A percentile compares a stretch with the other conserved stretches of the same genome.
Conservation (phyloP, 2,329 filamentous ascomycete species). For the Microsporum ferrugineum region DNA sequence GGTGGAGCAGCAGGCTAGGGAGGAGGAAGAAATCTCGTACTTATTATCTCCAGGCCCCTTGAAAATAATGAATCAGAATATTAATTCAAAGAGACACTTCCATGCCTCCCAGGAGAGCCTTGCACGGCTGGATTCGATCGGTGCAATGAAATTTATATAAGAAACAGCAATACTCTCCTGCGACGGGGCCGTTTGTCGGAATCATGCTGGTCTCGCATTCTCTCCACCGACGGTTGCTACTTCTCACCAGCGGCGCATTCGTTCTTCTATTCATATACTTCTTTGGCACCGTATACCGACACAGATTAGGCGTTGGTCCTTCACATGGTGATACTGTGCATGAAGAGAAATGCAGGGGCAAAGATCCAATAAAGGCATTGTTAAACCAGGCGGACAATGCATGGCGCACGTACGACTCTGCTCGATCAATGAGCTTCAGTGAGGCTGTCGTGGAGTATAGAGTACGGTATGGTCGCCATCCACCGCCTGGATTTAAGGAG, state of each 20-base stretch:
- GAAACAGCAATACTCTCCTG: not conserved
- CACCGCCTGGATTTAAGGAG: constrained; percentile 39
- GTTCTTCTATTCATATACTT: not conserved
- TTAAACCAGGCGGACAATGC: not conserved
- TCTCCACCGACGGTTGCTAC: not conserved
- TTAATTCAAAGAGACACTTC: not conserved
- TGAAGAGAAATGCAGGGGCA: not conserved
- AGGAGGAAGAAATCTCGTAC: not conserved
- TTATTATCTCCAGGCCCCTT: not conserved
- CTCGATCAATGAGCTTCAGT: not conserved
- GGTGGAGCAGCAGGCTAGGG: not conserved
- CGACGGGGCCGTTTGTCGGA: not conserved
- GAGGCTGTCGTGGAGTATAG: constrained; percentile 34
- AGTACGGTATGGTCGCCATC: constrained; percentile 36
- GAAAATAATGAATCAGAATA: not conserved
- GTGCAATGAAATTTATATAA: not conserved
- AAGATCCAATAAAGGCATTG: not conserved
- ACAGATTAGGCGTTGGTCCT: not conserved
- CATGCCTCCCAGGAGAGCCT: not conserved
- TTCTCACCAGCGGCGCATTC: not conserved
- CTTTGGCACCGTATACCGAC: not conserved
- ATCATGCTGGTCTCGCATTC: not conserved
- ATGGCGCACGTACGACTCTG: not conserved
- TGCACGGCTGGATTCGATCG: not conserved
- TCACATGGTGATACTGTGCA: not conserved